Base-by-base conservation (phyloP, 345 rosid genomes). In the Lumnitzera racemosa region DNA sequence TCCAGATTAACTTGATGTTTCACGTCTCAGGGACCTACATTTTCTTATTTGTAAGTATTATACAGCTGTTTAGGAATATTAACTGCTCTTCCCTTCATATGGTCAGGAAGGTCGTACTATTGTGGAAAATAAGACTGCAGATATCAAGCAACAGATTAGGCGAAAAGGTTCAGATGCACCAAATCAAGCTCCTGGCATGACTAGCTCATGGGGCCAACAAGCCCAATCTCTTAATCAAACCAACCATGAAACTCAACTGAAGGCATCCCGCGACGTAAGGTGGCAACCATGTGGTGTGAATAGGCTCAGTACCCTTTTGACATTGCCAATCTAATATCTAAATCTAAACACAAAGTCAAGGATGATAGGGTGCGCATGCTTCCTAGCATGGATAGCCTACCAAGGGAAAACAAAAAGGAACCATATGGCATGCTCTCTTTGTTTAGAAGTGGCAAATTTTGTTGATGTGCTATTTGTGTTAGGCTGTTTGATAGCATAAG, bases 231-330 rank as follows among this genome's bases (percentile, higher is more conserved):
- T 59, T 55, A 67, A 56, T 61, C 84, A 70, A 62, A 66, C 75
- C 76, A 73, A 82, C 74, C 95, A 74, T 43, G 96, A 90, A 57
- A 86, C 76, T 52, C 98, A 88, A 63, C 85, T 95, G 79, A 95
- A 95, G 87, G 99, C 99, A 64, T 90, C 99, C 61, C 98, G 99
- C 71, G 99, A 95, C 66, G 98, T 95, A 78, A 89, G 95, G 85
- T 81, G 85, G 76, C 85, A 78, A 76, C 73, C 70, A 49, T 69
- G 84, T 72, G 70, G 81, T 65, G 78, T 76, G 68, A 56, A 75
- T 59, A 56, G 65, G 74, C 69, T 76, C 65, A 69, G 17, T 11
- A 24, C 46, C 7, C 43, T 53, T 3, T 24, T 11, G 56, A 23
- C 31, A 53, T 15, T 10, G 29, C 29, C 15, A 14, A 23, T 53